Evolutionary conservation across 2,329 filamentous ascomycete species (phyloP), one percentile per base, ranked within the genome.

Genomic region (Hypoxylon sp.): DNA sequence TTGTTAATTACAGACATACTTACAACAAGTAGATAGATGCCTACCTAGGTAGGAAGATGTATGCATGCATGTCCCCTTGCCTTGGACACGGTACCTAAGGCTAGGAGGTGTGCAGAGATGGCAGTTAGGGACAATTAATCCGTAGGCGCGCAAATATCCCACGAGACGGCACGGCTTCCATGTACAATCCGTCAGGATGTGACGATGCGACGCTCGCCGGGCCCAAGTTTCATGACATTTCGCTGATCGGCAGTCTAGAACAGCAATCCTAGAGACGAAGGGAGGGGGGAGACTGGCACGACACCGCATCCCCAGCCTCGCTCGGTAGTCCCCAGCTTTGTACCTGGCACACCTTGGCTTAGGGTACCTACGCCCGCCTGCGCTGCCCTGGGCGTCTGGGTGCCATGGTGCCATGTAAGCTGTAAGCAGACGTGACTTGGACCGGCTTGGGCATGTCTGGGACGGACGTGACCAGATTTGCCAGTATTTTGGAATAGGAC

Each of bases 171-270:
- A 55, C 42, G 41, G 42, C 48, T 37, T 48, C n/a, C n/a, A n/a
- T n/a, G 48, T 56, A 40, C n/a, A 35, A 51, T 42, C 20, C 47
- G 40, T 55, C 24, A 49, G 48, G 47, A 37, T 58, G 50, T 41
- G 31, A 17, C 47, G 49, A 60, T 63, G 60, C 50, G 50, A 63
- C 57, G 17, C 48, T 63, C 47, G 49, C 48, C 48, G 27, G 26
- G 60, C 42, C 42, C 52, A n/a, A 31, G 57, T 60, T 60, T 58
- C 54, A 60, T 63, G 23, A 48, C 40, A 52, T 27, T 51, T 31
- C 43, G 48, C 27, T 48, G 57, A 63, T 63, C 57, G 41, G 24
- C 15, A 63, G 57, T 60, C 60, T 63, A 63, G 60, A 63, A 63
- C 60, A n/a, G 31, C 31, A 23, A 55, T 45, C 47, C 47, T 53